Evolutionary conservation across 257 asterid species (phyloP).

Genomic region (Nicotiana benthamiana): DNA sequence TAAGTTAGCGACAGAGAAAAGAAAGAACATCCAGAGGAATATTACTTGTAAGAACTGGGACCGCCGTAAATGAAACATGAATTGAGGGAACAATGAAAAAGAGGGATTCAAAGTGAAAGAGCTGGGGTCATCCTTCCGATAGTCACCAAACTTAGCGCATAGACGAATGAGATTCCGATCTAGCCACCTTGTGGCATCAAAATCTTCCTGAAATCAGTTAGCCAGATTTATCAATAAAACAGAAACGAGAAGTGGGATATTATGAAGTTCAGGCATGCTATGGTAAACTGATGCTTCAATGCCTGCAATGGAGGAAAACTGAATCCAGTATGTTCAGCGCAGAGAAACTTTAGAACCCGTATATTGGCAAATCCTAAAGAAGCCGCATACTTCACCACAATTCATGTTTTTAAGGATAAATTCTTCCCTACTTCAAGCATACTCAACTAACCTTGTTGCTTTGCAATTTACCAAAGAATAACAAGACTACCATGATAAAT

Average conservation of each 20-base stretch:
- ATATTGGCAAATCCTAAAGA: not conserved
- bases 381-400: not conserved
- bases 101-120: slow-evolving; percentile 76
- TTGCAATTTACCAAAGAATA: not conserved
- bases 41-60: slow-evolving; percentile 94
- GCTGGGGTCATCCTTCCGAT: slow-evolving; percentile 87
- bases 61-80: slow-evolving; percentile 91
- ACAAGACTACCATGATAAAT: not conserved
- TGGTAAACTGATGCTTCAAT: not conserved
- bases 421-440: not conserved
- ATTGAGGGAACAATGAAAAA: slow-evolving; percentile 90
- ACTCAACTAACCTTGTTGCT: not conserved
- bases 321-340: not conserved
- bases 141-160: slow-evolving; percentile 95
- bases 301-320: not conserved
- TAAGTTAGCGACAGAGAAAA: not conserved
- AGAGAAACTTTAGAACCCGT: not conserved
- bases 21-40: not conserved
- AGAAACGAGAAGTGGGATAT: not conserved
- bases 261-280: not conserved
- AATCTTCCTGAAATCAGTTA: slow-evolving; percentile 61
- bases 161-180: slow-evolving; percentile 91
- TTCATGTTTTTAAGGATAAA: not conserved
- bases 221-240: not conserved
- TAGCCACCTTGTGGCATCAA: slow-evolving; percentile 93